These are phyloP conservation scores for Myochromella boudieri DNA, from an alignment of 768 basidiomycete species.

Conservation along the genomic window DNA sequence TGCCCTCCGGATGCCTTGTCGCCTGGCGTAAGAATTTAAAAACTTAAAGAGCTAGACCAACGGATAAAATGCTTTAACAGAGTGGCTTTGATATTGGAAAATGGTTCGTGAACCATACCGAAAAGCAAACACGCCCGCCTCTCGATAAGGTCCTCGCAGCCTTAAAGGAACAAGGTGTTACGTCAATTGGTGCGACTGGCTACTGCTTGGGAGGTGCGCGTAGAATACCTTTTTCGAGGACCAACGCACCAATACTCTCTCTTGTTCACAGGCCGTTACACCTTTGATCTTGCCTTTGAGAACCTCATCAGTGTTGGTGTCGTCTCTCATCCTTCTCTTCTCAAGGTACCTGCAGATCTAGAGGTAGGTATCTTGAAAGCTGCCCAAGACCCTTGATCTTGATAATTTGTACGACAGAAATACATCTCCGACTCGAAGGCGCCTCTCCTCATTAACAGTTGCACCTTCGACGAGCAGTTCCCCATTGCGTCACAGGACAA, in stretches of 20 bases:
- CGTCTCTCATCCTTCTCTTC: slow-evolving; percentile 62
- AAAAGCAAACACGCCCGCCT: slow-evolving; percentile 39
- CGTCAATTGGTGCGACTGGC: slow-evolving; percentile 56
- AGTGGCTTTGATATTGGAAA: slow-evolving; percentile 34
- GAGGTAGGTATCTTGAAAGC: slow-evolving; percentile 36
- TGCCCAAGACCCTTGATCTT: not conserved
- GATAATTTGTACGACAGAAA: slow-evolving; percentile 36
- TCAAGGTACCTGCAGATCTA: slow-evolving; percentile 59
- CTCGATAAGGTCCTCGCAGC: slow-evolving; percentile 57
- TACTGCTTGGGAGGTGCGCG: slow-evolving; percentile 70
- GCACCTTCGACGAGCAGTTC: slow-evolving; percentile 53
- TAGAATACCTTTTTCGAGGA: slow-evolving; percentile 9
- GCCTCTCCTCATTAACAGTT: slow-evolving; percentile 50
- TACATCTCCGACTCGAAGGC: slow-evolving; percentile 43
- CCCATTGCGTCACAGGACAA: slow-evolving; percentile 39
- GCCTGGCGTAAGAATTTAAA: slow-evolving; percentile 24
- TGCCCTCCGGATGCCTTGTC: slow-evolving; percentile 34
- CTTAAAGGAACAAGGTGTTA: slow-evolving; percentile 61
- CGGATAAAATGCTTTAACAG: slow-evolving; percentile 9
- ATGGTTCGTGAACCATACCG: slow-evolving; percentile 46
- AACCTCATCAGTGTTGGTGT: slow-evolving; percentile 47
- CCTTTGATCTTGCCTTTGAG: slow-evolving; percentile 63
- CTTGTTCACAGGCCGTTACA: slow-evolving; percentile 47
- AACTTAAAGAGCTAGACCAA: not conserved
- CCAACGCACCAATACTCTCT: not conserved